A percentile compares a stretch with the other conserved stretches of the same genome.
phyloP scores from a whole-genome alignment of 306 rosid species.

The Ormosia emarginata region DNA sequence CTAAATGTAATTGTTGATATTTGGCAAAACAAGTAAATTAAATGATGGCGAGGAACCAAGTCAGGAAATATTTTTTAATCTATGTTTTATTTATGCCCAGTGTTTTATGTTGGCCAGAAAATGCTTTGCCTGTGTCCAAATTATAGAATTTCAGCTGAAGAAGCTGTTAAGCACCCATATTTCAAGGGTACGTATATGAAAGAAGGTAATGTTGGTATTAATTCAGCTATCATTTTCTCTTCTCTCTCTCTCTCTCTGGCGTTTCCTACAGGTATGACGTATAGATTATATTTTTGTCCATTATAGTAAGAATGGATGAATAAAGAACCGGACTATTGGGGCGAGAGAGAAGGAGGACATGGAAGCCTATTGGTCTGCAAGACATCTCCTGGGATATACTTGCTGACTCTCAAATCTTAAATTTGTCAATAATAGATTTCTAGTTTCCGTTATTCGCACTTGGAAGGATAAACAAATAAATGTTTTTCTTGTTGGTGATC shows the following conservation, averaged over 20 bases:
- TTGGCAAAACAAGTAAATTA: not conserved
- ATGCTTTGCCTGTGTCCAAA: conserved; percentile 7
- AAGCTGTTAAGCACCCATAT: conserved; percentile 15
- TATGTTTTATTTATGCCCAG: not conserved
- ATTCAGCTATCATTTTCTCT: not conserved
- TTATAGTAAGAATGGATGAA: not conserved
- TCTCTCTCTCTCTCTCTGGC: not conserved
- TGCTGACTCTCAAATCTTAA: not conserved
- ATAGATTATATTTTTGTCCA: not conserved
- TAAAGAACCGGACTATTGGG: not conserved
- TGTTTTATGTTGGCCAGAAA: conserved; percentile 16
- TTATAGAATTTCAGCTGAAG: conserved; percentile 1
- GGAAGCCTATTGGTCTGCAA: not conserved
- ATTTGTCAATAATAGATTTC: not conserved
- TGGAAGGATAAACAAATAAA: not conserved
- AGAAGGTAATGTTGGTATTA: not conserved
- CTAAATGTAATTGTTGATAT: not conserved
- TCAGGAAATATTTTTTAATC: not conserved
- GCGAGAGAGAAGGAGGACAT: not conserved
- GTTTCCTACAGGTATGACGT: not conserved
- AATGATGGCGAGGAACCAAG: not conserved
- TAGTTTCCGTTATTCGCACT: not conserved
- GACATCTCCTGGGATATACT: not conserved
- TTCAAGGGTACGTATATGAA: not conserved
- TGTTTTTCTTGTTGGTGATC: not conserved